Conservation (phyloP, 176 grass and related monocot genomes). For the Elaeis guineensis region DNA sequence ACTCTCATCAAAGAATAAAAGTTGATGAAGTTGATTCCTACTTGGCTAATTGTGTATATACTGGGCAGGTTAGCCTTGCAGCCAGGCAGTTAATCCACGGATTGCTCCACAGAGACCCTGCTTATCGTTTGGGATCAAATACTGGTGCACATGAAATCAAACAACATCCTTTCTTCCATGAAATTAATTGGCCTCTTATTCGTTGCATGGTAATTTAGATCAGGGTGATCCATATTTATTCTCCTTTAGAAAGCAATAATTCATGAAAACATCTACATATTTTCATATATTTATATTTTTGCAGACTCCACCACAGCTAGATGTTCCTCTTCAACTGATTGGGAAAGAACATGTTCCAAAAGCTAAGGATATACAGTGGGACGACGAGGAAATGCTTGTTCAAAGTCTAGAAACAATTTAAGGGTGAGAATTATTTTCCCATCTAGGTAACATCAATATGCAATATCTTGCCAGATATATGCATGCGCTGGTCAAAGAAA, state of each 20-base stretch:
- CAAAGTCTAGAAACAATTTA: conserved; percentile 42
- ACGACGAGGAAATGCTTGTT: conserved; percentile 30
- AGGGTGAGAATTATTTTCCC: conserved; percentile 28
- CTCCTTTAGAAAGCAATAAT: not conserved
- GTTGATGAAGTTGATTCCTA: no score
- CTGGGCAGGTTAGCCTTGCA: conserved; percentile 67
- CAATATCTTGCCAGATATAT: not conserved
- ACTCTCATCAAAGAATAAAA: no score
- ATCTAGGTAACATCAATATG: not conserved
- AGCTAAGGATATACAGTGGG: conserved; percentile 36
- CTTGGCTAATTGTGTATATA: not conserved
- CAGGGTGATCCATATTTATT: not conserved
- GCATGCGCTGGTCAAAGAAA: no score
- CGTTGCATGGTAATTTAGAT: conserved; percentile 85
- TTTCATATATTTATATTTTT: conserved; percentile 19
- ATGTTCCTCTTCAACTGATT: conserved; percentile 59
- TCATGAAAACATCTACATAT: not conserved
- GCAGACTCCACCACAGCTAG: conserved; percentile 68
- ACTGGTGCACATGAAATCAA: conserved; percentile 92
- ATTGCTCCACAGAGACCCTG: conserved; percentile 79
- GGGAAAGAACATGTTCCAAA: conserved; percentile 41
- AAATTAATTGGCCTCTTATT: conserved; percentile 84
- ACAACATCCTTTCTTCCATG: conserved; percentile 74
- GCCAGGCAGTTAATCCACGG: conserved; percentile 81
- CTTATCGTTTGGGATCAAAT: conserved; percentile 61